Conservation (phyloP, 768 basidiomycete species). For the Amylocystis lapponica region DNA sequence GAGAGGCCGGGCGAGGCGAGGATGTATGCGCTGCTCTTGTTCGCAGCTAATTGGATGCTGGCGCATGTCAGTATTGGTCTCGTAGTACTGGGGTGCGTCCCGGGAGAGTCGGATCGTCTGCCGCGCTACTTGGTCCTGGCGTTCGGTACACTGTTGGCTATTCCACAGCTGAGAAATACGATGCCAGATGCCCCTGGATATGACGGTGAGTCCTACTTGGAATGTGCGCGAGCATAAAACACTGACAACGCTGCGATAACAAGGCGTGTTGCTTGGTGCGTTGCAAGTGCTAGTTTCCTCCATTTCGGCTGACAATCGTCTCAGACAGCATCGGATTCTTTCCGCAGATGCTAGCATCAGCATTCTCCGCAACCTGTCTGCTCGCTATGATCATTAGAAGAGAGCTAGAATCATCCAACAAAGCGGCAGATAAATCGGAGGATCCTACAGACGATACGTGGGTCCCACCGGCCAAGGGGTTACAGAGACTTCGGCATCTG, state of each 20-base stretch:
- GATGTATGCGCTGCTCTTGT: slow-evolving; percentile 40
- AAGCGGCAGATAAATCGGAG: not conserved
- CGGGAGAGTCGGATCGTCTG: slow-evolving; percentile 25
- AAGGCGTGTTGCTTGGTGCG: slow-evolving; percentile 47
- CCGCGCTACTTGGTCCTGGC: slow-evolving; percentile 35
- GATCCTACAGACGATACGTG: slow-evolving; percentile 3
- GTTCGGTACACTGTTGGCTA: slow-evolving; percentile 37
- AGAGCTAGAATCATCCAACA: too few species aligned
- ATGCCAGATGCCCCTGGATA: slow-evolving; percentile 56
- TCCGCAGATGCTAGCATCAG: slow-evolving; percentile 49
- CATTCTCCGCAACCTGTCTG: slow-evolving; percentile 35
- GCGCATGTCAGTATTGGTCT: slow-evolving; percentile 46
- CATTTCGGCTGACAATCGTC: not conserved
- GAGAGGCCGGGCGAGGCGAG: slow-evolving; percentile 40
- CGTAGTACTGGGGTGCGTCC: slow-evolving; percentile 37
- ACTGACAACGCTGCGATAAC: slow-evolving; percentile 7
- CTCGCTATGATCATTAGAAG: slow-evolving; percentile 38
- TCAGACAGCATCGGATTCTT: slow-evolving; percentile 52
- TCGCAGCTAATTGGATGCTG: slow-evolving; percentile 46
- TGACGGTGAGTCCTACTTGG: slow-evolving; percentile 28
- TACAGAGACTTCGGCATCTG: slow-evolving; percentile 15
- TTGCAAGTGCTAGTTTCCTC: not conserved
- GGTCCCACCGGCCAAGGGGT: slow-evolving; percentile 13
- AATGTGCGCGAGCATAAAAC: not conserved
- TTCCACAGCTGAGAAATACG: slow-evolving; percentile 45